Base-by-base conservation (phyloP, 2,329 filamentous ascomycete species). In the Fusarium phyllophilum region DNA sequence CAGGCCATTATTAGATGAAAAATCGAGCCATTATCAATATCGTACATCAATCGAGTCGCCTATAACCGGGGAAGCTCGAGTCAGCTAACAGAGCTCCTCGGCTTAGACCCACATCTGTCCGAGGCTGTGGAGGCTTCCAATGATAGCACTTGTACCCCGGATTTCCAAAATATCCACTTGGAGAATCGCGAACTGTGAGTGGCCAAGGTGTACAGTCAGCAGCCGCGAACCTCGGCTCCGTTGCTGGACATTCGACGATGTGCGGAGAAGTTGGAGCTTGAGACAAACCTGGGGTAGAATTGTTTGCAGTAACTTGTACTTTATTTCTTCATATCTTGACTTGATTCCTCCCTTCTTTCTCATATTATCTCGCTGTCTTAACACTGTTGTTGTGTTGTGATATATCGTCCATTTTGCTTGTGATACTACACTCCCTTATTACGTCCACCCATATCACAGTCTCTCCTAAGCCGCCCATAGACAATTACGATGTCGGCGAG, bases 401-500 rank as follows among this genome's bases (percentile, higher is more conserved):
- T 15, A 45, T 24, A 51, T 42, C 49, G 15, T 49, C 8, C 20
- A 31, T 55, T 26, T 44, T 49, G 29, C 55, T 54, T 55, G 52
- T 66, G 48, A 72, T 45, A 26, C 39, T 49, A 10, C 56, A 55
- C 62, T 66, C 58, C 48, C 51, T 64, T 57, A 39, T 26, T 51
- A 44, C 24, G 36, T 52, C 55, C 44, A 31, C 48, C 13, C 39
- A 51, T 36, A 51, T 24, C 55, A 17, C 56, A 48, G 56, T 62
- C 62, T 52, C 72, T 62, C 54, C 26, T 44, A 49, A 66, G 24
- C 54, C 52, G n/a, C 45, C 60, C 48, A n/a, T 31, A 46, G 29
- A 62, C 48, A 33, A 14, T 45, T 45, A 73, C 44, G 60, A 82
- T 82, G 81, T 75, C 81, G 45, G 77, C 78, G 54, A 76, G 70